Evolutionary conservation across 306 rosid species (phyloP), one percentile per base, ranked within the genome.

Genomic region (Prunus armeniaca): DNA sequence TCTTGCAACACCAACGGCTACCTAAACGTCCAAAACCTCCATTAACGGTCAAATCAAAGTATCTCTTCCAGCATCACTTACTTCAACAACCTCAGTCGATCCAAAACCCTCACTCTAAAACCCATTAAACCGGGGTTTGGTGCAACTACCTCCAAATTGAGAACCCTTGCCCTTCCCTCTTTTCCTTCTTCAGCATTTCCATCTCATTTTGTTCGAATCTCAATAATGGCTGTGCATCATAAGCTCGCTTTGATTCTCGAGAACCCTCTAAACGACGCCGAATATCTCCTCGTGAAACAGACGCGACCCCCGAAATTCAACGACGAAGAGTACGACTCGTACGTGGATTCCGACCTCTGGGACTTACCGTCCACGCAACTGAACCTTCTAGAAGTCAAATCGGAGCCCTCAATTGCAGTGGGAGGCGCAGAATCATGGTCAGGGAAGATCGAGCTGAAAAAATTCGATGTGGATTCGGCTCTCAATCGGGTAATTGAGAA

Each of bases 331-430:
- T 93, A 93, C 89, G 96, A 93, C 52, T 93, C 98, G 76, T 85
- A 71, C 84, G 76, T 83, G 34, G 98, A 93, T 77, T 93, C 98
- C 25, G 96, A 93, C 67, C 91, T 93, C 66, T 93, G 96, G 96
- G 98, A 93, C 88, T 86, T 93, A 69, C 98, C 98, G 24, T 81
- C 87, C 3, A 79, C 80, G 41, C 82, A 74, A 43, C 66, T 93
- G 81, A 86, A 89, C 27, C 84, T 73, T 71, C 66, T 78, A 20
- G 80, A 66, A 65, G 77, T 67, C n/a, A 73, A 65, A 2, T 81
- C 82, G 2, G 81, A 78, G 22, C 70, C 88, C 14, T 70, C 45
- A 28, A 15, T 74, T 56, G 69, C 63, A 12, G 69, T 91, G 15
- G 58, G 76, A 32, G 81, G 76, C 54, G 72, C 78, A 3, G 85